A percentile compares a stretch with the other conserved stretches of the same genome.
These are phyloP conservation scores for Anthostomella pinea DNA, from an alignment of 2,329 filamentous ascomycete species.

Conservation along the genomic window DNA sequence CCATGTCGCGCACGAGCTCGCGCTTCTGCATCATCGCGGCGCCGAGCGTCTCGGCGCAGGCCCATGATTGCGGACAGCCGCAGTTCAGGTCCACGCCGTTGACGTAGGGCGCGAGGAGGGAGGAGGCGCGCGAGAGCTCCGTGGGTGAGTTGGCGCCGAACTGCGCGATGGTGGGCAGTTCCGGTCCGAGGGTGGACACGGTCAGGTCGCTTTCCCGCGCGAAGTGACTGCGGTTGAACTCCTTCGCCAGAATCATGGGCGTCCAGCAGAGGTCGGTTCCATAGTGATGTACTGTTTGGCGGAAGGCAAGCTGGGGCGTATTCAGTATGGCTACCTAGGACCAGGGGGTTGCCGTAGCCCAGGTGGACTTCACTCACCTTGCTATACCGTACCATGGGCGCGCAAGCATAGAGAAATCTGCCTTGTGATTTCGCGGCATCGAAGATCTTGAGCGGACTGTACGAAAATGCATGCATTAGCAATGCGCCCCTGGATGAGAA, in stretches of 20 bases:
- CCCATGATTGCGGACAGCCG: conserved; percentile 72
- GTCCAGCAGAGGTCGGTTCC: conserved; percentile 67
- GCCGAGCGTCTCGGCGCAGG: conserved; percentile 64
- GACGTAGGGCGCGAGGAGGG: conserved; percentile 59
- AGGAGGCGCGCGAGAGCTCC: conserved; percentile 61
- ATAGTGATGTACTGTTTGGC: conserved; percentile 63
- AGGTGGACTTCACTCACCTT: conserved; percentile 15
- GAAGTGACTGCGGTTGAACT: conserved; percentile 60
- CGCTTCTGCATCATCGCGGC: conserved; percentile 66
- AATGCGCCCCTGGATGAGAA: neutral
- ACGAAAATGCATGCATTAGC: conserved; percentile 23
- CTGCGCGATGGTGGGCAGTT: conserved; percentile 63
- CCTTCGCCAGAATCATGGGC: conserved; percentile 69
- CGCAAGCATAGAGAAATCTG: conserved; percentile 43
- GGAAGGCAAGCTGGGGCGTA: conserved; percentile 54
- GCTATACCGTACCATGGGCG: conserved; percentile 41
- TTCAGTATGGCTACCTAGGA: conserved; percentile 1
- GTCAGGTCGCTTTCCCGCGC: conserved; percentile 66
- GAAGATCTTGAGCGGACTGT: conserved; percentile 43
- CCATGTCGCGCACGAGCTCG: conserved; percentile 64
- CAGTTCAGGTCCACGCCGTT: conserved; percentile 70
- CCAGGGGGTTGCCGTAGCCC: neutral
- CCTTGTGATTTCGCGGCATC: conserved; percentile 37
- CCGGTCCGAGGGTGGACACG: conserved; percentile 46
- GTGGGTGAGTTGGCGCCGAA: conserved; percentile 61